Evolutionary conservation across 495 filamentous ascomycete species (phyloP).

Genomic region (Penicillium longicatenatum): DNA sequence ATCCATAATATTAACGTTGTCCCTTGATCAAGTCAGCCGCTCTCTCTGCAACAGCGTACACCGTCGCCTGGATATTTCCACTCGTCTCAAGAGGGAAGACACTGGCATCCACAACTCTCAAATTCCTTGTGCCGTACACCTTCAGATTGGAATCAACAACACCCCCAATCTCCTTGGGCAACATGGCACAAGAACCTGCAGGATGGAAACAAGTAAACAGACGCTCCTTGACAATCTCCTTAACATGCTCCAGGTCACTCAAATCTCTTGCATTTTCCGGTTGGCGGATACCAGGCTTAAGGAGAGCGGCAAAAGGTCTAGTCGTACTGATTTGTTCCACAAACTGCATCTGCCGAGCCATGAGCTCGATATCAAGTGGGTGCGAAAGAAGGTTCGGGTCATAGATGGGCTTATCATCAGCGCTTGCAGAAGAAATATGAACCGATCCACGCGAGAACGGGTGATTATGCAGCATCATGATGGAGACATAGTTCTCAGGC

Average conservation of each 20-base stretch:
- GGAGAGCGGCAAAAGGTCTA: conserved; percentile 12
- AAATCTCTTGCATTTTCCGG: conserved; percentile 15
- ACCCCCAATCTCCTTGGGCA: conserved; percentile 51
- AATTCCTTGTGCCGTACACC: conserved; percentile 51
- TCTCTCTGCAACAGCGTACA: conserved; percentile 57
- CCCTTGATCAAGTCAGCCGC: conserved; percentile 4
- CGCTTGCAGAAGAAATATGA: conserved; percentile 7
- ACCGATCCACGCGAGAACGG: conserved; percentile 14
- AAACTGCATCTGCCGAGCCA: conserved; percentile 39
- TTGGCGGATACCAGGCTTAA: conserved; percentile 15
- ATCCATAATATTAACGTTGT: not conserved
- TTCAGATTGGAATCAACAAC: conserved; percentile 36
- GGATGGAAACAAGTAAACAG: conserved; percentile 27
- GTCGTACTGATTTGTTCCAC: conserved; percentile 8
- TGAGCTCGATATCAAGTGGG: conserved; percentile 39
- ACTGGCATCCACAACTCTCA: conserved; percentile 58
- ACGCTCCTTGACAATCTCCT: conserved; percentile 22
- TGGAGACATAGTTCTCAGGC: conserved; percentile 19
- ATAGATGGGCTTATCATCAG: conserved; percentile 13
- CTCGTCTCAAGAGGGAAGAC: conserved; percentile 50
- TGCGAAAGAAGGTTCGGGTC: conserved; percentile 25
- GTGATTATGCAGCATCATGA: conserved; percentile 20
- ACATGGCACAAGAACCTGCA: conserved; percentile 38
- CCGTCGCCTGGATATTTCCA: conserved; percentile 51
- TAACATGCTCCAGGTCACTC: conserved; percentile 21